These are phyloP conservation scores for Colletotrichum sansevieriae DNA, from an alignment of 2,329 filamentous ascomycete genomes.

Conservation along the genomic window DNA sequence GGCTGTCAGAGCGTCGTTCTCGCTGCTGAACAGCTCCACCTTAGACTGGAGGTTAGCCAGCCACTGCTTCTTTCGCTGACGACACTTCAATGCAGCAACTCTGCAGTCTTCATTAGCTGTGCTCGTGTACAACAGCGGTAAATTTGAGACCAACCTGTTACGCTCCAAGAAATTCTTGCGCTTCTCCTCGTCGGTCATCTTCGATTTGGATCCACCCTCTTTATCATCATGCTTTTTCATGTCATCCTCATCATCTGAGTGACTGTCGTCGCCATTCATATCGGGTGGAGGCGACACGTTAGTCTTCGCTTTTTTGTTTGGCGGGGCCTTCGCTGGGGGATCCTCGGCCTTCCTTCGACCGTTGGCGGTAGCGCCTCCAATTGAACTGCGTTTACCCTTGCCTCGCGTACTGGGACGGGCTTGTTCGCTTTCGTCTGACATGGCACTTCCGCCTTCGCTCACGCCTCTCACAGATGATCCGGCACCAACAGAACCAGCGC, in stretches of 20 bases:
- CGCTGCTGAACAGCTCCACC: slow-evolving; percentile 90
- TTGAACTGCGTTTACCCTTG: slow-evolving; percentile 76
- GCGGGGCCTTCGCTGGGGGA: slow-evolving; percentile 70
- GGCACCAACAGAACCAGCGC: slow-evolving; percentile 54
- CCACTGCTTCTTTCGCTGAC: slow-evolving; percentile 99
- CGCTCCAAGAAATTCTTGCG: slow-evolving; percentile 97
- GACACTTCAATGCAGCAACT: slow-evolving; percentile 95
- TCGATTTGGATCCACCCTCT: slow-evolving; percentile 71
- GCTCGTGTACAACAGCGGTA: background rate
- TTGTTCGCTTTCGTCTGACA: slow-evolving; percentile 80
- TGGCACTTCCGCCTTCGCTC: slow-evolving; percentile 77
- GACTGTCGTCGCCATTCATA: slow-evolving; percentile 47
- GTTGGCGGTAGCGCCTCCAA: slow-evolving; percentile 61
- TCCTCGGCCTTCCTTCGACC: slow-evolving; percentile 85
- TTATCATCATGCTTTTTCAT: slow-evolving; percentile 61
- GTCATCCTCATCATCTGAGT: slow-evolving; percentile 63
- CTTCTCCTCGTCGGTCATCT: slow-evolving; percentile 99
- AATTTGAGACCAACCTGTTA: slow-evolving; percentile 78
- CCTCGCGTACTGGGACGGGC: slow-evolving; percentile 74
- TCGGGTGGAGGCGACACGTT: slow-evolving; percentile 56
- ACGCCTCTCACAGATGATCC: slow-evolving; percentile 62
- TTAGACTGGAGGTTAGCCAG: slow-evolving; percentile 93
- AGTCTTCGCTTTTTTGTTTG: slow-evolving; percentile 78
- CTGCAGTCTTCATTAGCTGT: slow-evolving; percentile 60
- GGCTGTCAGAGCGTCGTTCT: slow-evolving; percentile 88